Conservation (phyloP, 2,329 filamentous ascomycete genomes). For the Venturia aucupariae region DNA sequence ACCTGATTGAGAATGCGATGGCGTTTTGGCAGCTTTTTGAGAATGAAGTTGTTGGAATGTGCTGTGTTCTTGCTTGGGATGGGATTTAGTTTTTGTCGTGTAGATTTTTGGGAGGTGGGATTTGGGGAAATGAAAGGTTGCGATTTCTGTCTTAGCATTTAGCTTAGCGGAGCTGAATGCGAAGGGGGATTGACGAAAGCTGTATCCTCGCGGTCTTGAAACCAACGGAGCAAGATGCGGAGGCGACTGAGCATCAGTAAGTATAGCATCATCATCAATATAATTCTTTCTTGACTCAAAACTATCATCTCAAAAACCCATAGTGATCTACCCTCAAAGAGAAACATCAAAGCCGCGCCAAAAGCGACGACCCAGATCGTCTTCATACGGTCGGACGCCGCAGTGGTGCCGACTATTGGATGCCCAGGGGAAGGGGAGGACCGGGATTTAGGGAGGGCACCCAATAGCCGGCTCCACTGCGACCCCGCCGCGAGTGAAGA, state of each 20-base stretch:
- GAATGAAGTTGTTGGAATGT: background rate
- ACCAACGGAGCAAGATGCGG: background rate
- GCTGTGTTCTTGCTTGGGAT: background rate
- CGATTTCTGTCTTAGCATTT: background rate
- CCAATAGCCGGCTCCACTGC: slow-evolving; percentile 2
- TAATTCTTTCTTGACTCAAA: background rate
- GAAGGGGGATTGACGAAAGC: background rate
- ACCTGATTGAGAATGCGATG: background rate
- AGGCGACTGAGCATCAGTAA: background rate
- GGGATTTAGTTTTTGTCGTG: background rate
- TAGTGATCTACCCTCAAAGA: background rate
- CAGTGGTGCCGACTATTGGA: background rate
- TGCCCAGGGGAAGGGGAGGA: background rate
- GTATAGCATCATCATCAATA: background rate
- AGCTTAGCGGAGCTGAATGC: background rate
- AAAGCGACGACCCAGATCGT: background rate
- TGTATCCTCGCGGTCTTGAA: background rate
- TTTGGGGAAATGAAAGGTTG: background rate
- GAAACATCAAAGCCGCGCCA: background rate
- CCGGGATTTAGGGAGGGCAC: background rate
- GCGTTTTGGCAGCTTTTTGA: background rate
- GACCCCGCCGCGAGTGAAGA: background rate
- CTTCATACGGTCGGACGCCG: background rate
- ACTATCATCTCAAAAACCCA: background rate
- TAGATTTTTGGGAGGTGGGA: background rate